Evolutionary conservation across 2,329 filamentous ascomycete genomes (phyloP), one percentile per base, ranked within the genome.

Genomic region (Aspergillus bombycis): DNA sequence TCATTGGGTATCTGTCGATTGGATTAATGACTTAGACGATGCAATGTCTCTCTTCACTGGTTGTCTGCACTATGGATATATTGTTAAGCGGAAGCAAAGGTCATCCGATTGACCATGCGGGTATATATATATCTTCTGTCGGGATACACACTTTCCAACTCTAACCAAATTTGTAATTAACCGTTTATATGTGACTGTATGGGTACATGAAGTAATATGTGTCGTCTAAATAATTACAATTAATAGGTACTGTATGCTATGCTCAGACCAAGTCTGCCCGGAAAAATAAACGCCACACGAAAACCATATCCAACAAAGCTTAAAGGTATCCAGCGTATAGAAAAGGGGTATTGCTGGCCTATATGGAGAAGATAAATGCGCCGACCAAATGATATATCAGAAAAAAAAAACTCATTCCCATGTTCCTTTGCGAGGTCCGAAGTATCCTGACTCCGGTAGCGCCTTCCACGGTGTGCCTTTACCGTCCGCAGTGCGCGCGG

Each of bases 401-500:
- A 10, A 19, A 28, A 41, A 3, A 28, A 41, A 3, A 10, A n/a
- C 4, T 71, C 62, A 76, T 32, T 66, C 52, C 74, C 74, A 77
- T 11, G 64, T 68, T 3, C 72, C 71, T 46, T 62, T 70, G 2
- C 58, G 56, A 5, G 75, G 75, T 1, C 74, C 75, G 61, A 77
- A 77, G 58, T 71, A 72, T n/a, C 72, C 74, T 14, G 54, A 64
- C 1, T 57, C 63, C 6, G 75, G 73, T 23, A 76, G 56, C 5
- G 21, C 28, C 64, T 72, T 74, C 64, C 73, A 78, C 2, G 76
- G 75, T 5, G 75, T 78, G 10, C 79, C 79, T 57, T 71, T 68
- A 0, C 77, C 78, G 67, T 83, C 81, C 0, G 80, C 80, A 2
- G 81, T 82, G 0, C 67, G 59, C 30, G 46, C 48, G 58, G 71